These are phyloP conservation scores for Cudoniella acicularis DNA, from an alignment of 495 filamentous ascomycete species.

Conservation along the genomic window DNA sequence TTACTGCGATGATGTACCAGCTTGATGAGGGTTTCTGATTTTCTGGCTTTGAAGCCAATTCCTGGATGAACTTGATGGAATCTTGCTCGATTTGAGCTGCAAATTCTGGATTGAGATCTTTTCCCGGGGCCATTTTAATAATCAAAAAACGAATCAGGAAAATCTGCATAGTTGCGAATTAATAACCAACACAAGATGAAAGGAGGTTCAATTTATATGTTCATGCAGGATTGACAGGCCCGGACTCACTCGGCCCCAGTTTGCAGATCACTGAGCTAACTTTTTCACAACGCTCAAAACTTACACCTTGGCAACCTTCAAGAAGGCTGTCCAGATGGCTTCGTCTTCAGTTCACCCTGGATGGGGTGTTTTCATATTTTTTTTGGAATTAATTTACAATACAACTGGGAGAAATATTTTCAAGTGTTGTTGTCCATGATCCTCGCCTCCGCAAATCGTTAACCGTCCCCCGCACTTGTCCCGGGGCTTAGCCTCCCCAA, in stretches of 20 bases:
- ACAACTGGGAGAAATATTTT: too few relatives aligned
- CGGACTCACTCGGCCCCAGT: neutral
- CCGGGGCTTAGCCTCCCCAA: neutral
- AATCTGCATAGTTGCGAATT: too few relatives aligned
- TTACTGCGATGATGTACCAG: neutral
- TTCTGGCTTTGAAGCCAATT: neutral
- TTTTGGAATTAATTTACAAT: too few relatives aligned
- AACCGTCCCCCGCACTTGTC: neutral
- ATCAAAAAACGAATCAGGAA: neutral
- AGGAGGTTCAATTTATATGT: neutral
- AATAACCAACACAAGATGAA: too few relatives aligned
- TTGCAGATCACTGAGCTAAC: neutral
- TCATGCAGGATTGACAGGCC: neutral
- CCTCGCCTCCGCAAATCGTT: neutral
- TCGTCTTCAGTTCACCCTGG: too few relatives aligned
- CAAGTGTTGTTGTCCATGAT: too few relatives aligned
- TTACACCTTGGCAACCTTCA: too few relatives aligned
- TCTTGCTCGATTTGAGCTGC: neutral
- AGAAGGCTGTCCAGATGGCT: too few relatives aligned
- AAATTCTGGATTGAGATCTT: neutral
- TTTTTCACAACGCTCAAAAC: too few relatives aligned
- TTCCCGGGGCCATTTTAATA: neutral
- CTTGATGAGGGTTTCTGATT: neutral
- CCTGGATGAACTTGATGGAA: neutral
- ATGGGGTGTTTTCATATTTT: too few relatives aligned